These are phyloP conservation scores for Solanum piurae DNA, from an alignment of 257 asterid genomes.

Conservation along the genomic window DNA sequence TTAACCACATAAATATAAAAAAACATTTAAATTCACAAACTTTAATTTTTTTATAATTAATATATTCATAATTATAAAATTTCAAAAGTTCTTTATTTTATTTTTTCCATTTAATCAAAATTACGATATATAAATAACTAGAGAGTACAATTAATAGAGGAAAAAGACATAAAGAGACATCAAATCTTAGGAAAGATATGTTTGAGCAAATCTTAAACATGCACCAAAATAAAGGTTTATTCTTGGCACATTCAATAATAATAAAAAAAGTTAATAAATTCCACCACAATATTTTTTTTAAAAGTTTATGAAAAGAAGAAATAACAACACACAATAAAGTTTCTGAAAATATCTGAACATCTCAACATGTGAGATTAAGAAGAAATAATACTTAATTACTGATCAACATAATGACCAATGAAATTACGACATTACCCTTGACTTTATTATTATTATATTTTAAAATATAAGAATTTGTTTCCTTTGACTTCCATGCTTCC, in stretches of 20 bases:
- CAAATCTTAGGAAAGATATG: background rate
- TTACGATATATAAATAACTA: background rate
- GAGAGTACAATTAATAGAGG: background rate
- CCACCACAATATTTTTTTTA: background rate
- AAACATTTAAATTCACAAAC: background rate
- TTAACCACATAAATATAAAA: background rate
- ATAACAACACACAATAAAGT: background rate
- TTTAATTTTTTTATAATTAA: background rate
- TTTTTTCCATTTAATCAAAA: background rate
- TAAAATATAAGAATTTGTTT: slow-evolving; percentile 73
- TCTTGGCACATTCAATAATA: background rate
- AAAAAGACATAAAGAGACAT: background rate
- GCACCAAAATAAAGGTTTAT: background rate
- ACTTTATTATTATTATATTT: background rate
- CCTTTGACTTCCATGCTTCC: slow-evolving; percentile 75
- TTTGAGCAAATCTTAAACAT: background rate
- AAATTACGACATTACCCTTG: background rate
- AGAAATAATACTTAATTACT: background rate
- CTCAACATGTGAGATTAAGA: background rate
- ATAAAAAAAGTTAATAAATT: background rate
- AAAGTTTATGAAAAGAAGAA: background rate
- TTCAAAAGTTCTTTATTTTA: background rate
- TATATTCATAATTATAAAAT: background rate
- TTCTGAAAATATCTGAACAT: background rate
- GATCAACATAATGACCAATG: background rate